These are phyloP conservation scores for Aspergillus fumigatiaffinis DNA, from an alignment of 2,329 filamentous ascomycete species.

Conservation along the genomic window DNA sequence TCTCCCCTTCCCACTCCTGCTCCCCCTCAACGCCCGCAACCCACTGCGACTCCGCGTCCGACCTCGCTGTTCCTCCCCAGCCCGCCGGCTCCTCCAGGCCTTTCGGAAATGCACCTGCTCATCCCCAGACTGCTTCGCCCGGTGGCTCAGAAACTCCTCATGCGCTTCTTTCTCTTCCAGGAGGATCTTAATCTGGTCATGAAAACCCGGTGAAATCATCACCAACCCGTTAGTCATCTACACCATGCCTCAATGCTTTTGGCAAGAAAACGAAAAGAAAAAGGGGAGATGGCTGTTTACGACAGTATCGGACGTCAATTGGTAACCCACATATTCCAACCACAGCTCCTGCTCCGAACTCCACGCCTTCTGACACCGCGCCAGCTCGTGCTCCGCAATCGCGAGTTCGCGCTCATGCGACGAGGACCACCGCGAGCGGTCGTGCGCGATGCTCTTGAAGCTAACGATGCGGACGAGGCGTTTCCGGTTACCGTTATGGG, in stretches of 20 bases:
- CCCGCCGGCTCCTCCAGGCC: conserved; percentile 27
- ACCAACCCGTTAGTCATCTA: background rate
- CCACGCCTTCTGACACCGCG: conserved; percentile 34
- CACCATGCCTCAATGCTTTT: background rate
- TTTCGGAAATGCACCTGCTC: conserved; percentile 34
- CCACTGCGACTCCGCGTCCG: background rate
- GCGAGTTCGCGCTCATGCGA: conserved; percentile 27
- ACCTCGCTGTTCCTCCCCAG: conserved; percentile 10
- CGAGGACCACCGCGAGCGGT: conserved; percentile 23
- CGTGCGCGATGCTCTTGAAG: conserved; percentile 29
- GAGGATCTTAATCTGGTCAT: conserved; percentile 26
- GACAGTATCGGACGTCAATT: background rate
- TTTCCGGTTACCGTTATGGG: conserved; percentile 7
- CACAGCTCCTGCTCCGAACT: conserved; percentile 35
- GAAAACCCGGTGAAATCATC: background rate
- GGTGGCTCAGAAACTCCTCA: conserved; percentile 26
- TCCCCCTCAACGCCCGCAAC: conserved; percentile 8
- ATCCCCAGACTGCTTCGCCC: conserved; percentile 30
- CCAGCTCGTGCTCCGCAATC: conserved; percentile 25
- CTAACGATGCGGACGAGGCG: conserved; percentile 24
- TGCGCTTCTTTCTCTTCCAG: conserved; percentile 33
- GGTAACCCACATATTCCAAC: conserved; percentile 28
- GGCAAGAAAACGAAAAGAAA: conserved; percentile 1
- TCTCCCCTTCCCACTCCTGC: background rate
- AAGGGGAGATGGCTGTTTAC: background rate